phyloP scores from a whole-genome alignment of 2,329 filamentous ascomycete genomes.

The Colletotrichum noveboracense region DNA sequence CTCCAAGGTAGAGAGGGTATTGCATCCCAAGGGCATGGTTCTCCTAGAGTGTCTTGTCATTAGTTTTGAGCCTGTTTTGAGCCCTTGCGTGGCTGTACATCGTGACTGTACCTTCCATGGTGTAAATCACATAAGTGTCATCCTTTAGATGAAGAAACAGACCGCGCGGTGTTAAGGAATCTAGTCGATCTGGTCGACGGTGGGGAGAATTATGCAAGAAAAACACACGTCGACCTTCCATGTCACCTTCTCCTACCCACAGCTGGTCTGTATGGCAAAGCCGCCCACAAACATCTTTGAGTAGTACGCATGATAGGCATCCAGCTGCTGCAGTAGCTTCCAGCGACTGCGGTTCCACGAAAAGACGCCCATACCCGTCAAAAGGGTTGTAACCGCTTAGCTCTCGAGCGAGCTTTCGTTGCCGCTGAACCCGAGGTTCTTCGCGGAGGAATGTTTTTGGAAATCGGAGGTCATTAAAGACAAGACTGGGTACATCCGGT shows the following conservation, averaged over 20 bases:
- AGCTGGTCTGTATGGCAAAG: background rate
- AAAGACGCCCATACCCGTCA: fast-evolving
- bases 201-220: too few species aligned
- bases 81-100: background rate
- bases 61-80: background rate
- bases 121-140: fast-evolving
- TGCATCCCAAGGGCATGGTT: background rate
- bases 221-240: background rate
- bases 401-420: background rate
- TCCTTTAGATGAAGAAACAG: background rate
- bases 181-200: too few species aligned
- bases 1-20: background rate
- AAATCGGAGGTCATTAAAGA: background rate
- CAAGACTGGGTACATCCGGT: background rate
- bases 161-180: too few species aligned
- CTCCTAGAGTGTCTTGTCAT: background rate
- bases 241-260: fast-evolving
- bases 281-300: background rate
- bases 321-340: background rate
- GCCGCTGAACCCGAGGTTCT: too few species aligned
- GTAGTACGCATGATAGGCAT: background rate
- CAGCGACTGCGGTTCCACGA: fast-evolving
- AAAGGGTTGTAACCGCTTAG: background rate
- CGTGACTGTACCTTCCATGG: background rate
- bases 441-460: too few species aligned